These are phyloP conservation scores for Hordeum pubiflorum DNA, from an alignment of 202 grass and related monocot species.

Conservation along the genomic window DNA sequence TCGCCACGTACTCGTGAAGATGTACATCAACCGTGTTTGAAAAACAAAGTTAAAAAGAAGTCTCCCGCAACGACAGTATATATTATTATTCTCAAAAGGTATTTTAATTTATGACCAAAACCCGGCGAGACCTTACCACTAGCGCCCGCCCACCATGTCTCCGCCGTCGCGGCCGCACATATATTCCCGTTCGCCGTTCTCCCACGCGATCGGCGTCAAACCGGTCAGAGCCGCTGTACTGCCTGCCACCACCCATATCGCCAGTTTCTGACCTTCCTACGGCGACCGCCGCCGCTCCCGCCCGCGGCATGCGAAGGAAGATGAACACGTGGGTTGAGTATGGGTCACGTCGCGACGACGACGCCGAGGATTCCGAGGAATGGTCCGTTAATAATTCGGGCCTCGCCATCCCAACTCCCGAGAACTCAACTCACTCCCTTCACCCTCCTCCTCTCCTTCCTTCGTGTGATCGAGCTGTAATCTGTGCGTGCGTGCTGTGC, in stretches of 20 bases:
- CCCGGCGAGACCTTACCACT: not conserved
- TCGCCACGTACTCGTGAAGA: too few species aligned
- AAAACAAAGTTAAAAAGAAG: too few species aligned
- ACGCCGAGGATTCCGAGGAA: not conserved
- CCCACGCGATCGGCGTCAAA: not conserved
- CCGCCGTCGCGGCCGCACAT: not conserved
- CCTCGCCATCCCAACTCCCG: not conserved
- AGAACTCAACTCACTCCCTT: not conserved
- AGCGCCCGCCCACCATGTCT: slow-evolving; percentile 1
- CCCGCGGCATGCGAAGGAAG: not conserved
- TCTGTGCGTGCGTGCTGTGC: not conserved
- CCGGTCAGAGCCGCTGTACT: not conserved
- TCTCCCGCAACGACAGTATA: too few species aligned
- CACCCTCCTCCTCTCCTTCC: not conserved
- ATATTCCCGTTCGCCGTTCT: not conserved
- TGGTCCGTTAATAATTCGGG: not conserved
- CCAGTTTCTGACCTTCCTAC: not conserved
- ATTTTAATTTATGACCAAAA: too few species aligned
- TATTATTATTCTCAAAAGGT: too few species aligned
- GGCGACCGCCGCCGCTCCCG: not conserved
- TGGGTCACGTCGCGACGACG: not conserved
- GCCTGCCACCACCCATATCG: not conserved
- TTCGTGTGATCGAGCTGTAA: not conserved
- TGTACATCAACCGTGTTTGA: too few species aligned
- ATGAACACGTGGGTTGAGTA: not conserved